phyloP scores from a whole-genome alignment of 371 early-diverging fungal species.

The Lichtheimia ramosa region DNA sequence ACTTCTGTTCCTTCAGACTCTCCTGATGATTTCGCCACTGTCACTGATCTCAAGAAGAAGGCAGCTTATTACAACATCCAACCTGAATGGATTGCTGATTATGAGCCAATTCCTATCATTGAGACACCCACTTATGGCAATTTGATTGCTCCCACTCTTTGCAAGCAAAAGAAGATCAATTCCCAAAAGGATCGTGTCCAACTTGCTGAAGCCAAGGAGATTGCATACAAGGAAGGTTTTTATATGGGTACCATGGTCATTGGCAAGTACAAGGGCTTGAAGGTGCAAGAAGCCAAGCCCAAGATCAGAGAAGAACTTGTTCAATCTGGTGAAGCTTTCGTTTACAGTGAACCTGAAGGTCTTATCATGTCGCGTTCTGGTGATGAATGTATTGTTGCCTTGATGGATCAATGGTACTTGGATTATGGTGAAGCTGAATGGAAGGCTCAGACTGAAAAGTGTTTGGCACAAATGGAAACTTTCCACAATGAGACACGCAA shows the following conservation, averaged over 20 bases:
- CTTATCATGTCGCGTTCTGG: constrained; percentile 96
- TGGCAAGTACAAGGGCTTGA: constrained; percentile 78
- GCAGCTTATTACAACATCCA: constrained; percentile 88
- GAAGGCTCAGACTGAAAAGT: constrained; percentile 82
- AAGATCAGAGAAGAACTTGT: constrained; percentile 81
- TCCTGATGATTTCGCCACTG: constrained; percentile 93
- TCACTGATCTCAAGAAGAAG: constrained; percentile 93
- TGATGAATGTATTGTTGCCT: constrained; percentile 98
- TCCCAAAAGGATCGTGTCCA: constrained; percentile 92
- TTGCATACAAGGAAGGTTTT: constrained; percentile 97
- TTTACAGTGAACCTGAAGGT: constrained; percentile 97
- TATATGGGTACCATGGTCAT: constrained; percentile 89
- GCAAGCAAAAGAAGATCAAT: constrained; percentile 91
- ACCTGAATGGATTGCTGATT: constrained; percentile 84
- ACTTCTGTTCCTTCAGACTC: constrained; percentile 98
- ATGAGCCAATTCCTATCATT: constrained; percentile 86
- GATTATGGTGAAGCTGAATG: constrained; percentile 97
- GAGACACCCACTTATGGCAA: constrained; percentile 86
- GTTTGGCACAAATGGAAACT: constrained; percentile 84
- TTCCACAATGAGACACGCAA: constrained; percentile 87
- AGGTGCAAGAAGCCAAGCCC: constrained; percentile 93
- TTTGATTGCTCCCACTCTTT: constrained; percentile 80
- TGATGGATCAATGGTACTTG: constrained; percentile 99
- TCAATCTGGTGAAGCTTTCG: constrained; percentile 72
- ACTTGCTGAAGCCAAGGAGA: constrained; percentile 92